Conservation (phyloP, 2,329 filamentous ascomycete genomes). For the Penicillium sp. region DNA sequence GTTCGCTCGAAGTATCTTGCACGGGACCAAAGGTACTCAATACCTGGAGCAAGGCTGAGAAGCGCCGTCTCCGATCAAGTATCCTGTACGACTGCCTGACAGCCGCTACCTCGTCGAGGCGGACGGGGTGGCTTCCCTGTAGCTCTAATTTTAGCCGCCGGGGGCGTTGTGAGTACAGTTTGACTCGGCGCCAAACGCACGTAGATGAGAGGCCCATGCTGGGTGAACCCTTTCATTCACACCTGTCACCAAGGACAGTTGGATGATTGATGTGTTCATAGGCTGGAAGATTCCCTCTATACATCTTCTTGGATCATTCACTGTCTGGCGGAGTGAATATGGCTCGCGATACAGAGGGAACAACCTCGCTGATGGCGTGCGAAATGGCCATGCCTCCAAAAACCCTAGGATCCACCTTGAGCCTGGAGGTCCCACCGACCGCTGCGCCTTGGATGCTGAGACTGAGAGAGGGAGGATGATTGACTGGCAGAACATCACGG, state of each 20-base stretch:
- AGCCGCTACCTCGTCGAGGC: background rate
- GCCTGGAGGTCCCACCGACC: slow-evolving; percentile 6
- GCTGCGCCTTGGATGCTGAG: slow-evolving; percentile 2
- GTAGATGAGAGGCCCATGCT: slow-evolving; percentile 31
- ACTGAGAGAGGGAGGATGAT: background rate
- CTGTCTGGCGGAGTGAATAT: background rate
- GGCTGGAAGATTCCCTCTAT: background rate
- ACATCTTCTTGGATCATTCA: background rate
- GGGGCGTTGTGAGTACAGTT: slow-evolving; percentile 25
- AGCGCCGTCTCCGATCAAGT: background rate
- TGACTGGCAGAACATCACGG: background rate
- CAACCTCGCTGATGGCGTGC: background rate
- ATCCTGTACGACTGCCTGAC: background rate
- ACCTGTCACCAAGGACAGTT: background rate
- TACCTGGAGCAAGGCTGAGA: background rate
- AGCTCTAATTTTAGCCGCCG: slow-evolving; percentile 45
- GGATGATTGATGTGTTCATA: background rate
- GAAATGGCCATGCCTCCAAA: slow-evolving; percentile 6
- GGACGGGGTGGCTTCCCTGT: slow-evolving; percentile 14
- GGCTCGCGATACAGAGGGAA: too few species aligned
- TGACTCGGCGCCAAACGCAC: slow-evolving; percentile 39
- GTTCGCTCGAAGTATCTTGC: background rate
- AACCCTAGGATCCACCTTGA: slow-evolving; percentile 4
- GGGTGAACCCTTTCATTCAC: slow-evolving; percentile 5
- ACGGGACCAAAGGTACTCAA: background rate